A percentile compares a stretch with the other conserved stretches of the same genome.
Conservation (phyloP, 352 stramenopile genomes). For the Peronospora belbahrii region DNA sequence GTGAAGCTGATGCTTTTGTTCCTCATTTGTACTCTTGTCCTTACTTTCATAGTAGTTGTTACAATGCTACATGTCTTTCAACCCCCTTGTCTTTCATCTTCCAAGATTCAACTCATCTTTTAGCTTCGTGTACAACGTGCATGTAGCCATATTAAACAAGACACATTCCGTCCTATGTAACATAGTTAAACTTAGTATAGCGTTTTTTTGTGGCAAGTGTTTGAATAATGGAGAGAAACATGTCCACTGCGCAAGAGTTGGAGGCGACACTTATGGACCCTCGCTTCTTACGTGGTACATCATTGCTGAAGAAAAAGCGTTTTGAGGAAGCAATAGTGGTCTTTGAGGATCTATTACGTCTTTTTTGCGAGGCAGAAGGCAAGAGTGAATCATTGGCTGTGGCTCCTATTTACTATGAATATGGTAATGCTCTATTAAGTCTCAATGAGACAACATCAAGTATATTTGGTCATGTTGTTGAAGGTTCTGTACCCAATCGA, state of each 20-base stretch:
- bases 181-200: too few relatives aligned
- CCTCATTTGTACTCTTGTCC: constrained; percentile 43
- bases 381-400: constrained; percentile 56
- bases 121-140: too few relatives aligned
- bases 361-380: constrained; percentile 71
- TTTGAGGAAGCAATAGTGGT: constrained; percentile 71
- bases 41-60: constrained; percentile 73
- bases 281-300: constrained; percentile 60
- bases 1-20: constrained; percentile 69
- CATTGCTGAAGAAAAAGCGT: constrained; percentile 72
- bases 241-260: constrained; percentile 19
- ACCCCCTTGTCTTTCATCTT: too few relatives aligned
- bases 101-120: too few relatives aligned
- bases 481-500: constrained; percentile 4
- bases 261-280: constrained; percentile 61
- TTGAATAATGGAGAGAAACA: too few relatives aligned
- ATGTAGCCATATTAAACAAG: too few relatives aligned
- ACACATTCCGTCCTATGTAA: too few relatives aligned
- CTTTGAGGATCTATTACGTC: constrained; percentile 72
- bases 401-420: constrained; percentile 77
- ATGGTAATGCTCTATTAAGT: constrained; percentile 72
- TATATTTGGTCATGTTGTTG: constrained; percentile 44
- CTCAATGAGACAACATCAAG: constrained; percentile 59
- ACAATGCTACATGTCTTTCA: constrained; percentile 60
- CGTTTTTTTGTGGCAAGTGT: too few relatives aligned